Evolutionary conservation across 495 filamentous ascomycete genomes (phyloP).

Genomic region (Baudoinia panamericana): DNA sequence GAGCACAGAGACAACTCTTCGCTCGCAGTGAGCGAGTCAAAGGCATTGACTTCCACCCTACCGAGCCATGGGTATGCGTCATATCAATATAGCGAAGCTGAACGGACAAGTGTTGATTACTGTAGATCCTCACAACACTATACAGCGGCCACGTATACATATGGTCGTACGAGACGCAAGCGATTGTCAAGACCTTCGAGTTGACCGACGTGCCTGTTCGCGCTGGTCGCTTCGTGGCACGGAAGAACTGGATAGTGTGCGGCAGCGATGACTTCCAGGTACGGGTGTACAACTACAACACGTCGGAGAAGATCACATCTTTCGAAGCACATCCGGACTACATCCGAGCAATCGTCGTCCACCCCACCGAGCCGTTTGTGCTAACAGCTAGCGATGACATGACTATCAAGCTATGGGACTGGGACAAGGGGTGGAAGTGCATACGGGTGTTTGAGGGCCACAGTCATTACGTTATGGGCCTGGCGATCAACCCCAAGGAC

Average conservation of each 20-base stretch:
- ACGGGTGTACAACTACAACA: constrained; percentile 97
- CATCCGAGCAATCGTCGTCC: constrained; percentile 93
- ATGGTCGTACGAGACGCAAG: constrained; percentile 96
- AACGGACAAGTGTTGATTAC: too few relatives aligned
- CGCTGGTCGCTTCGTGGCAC: constrained; percentile 89
- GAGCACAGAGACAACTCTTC: constrained; percentile 59
- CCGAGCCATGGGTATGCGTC: constrained; percentile 69
- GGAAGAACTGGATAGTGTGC: constrained; percentile 99
- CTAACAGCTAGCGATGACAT: constrained; percentile 97
- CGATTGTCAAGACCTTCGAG: constrained; percentile 98
- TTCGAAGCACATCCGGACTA: constrained; percentile 99
- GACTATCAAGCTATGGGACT: constrained; percentile 99
- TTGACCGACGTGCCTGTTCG: constrained; percentile 96
- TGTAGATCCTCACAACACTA: constrained; percentile 75
- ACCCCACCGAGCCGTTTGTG: constrained; percentile 90
- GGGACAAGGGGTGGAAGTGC: constrained; percentile 97
- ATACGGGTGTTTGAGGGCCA: constrained; percentile 98
- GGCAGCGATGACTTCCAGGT: constrained; percentile 98
- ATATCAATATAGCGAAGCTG: constrained; percentile 16
- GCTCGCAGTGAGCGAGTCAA: constrained; percentile 85
- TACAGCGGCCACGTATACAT: constrained; percentile 99
- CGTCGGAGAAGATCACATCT: constrained; percentile 93
- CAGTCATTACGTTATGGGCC: constrained; percentile 95
- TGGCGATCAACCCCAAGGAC: constrained; percentile 98
- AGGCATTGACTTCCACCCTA: constrained; percentile 93